phyloP scores from a whole-genome alignment of 2,329 filamentous ascomycete genomes.

The Aspergillus eucalypticola region DNA sequence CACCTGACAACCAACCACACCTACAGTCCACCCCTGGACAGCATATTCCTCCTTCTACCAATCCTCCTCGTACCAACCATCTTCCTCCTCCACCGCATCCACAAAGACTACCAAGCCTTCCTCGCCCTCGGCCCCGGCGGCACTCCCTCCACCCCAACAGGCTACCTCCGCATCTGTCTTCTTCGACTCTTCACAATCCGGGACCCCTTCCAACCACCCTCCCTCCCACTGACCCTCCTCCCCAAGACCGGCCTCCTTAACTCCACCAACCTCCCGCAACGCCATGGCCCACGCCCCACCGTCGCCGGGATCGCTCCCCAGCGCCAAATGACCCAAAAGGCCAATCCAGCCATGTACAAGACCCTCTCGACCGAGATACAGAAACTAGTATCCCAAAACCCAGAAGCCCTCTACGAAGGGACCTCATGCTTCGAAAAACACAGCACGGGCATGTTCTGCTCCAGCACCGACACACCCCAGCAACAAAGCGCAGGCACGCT shows the following conservation, averaged over 20 bases:
- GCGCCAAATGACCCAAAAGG: constrained; percentile 71
- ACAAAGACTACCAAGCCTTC: constrained; percentile 64
- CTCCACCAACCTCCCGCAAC: constrained; percentile 55
- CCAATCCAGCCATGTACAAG: constrained; percentile 56
- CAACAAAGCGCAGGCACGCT: neutral
- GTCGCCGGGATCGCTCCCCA: constrained; percentile 80
- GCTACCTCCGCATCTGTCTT: constrained; percentile 72
- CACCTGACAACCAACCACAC: neutral
- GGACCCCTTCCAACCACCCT: constrained; percentile 65
- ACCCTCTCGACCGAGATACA: constrained; percentile 57
- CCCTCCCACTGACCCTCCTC: constrained; percentile 52
- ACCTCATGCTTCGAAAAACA: constrained; percentile 82
- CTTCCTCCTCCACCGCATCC: constrained; percentile 62
- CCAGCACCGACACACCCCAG: neutral
- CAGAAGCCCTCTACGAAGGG: constrained; percentile 58
- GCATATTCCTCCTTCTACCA: constrained; percentile 7
- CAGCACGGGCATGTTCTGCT: constrained; percentile 71
- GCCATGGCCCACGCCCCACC: constrained; percentile 63
- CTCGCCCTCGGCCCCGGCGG: constrained; percentile 77
- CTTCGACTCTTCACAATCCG: constrained; percentile 70
- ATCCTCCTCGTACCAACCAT: constrained; percentile 50
- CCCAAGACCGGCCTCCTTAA: constrained; percentile 62
- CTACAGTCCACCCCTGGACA: neutral
- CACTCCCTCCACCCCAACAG: constrained; percentile 70
- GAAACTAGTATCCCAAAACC: constrained; percentile 50